Conservation (phyloP, 768 basidiomycete species). For the Tricholoma saponaceum region DNA sequence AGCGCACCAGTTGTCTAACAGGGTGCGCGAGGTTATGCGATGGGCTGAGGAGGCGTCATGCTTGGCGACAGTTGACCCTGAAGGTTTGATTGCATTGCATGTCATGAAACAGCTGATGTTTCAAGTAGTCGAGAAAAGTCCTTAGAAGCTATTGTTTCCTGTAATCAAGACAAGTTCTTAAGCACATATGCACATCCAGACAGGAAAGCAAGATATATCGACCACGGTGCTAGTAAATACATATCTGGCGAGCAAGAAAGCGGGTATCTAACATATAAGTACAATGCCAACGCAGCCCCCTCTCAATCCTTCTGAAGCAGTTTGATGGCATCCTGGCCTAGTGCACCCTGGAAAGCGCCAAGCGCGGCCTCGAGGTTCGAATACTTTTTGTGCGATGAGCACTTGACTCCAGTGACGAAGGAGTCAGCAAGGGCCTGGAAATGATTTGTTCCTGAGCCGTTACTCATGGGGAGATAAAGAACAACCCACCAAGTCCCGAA, state of each 20-base stretch:
- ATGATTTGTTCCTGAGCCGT: not conserved
- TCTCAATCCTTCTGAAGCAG: not conserved
- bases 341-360: not conserved
- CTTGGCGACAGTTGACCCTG: not conserved
- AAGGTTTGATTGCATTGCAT: not conserved
- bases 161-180: not conserved
- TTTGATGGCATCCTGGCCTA: not conserved
- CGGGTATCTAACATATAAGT: not conserved
- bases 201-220: not conserved
- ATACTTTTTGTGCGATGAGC: not conserved
- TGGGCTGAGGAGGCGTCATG: not conserved
- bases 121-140: too few relatives aligned
- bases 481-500: not conserved
- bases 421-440: not conserved
- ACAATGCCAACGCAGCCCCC: not conserved
- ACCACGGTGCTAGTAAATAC: not conserved
- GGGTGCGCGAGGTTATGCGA: not conserved
- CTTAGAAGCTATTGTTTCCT: too few relatives aligned
- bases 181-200: not conserved
- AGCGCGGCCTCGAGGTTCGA: not conserved
- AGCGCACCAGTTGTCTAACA: not conserved
- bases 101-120: not conserved
- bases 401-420: not conserved
- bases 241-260: not conserved
- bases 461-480: not conserved